A percentile compares a stretch with the other conserved stretches of the same genome.
phyloP scores from a whole-genome alignment of 345 rosid species.

The Isatis tinctoria region DNA sequence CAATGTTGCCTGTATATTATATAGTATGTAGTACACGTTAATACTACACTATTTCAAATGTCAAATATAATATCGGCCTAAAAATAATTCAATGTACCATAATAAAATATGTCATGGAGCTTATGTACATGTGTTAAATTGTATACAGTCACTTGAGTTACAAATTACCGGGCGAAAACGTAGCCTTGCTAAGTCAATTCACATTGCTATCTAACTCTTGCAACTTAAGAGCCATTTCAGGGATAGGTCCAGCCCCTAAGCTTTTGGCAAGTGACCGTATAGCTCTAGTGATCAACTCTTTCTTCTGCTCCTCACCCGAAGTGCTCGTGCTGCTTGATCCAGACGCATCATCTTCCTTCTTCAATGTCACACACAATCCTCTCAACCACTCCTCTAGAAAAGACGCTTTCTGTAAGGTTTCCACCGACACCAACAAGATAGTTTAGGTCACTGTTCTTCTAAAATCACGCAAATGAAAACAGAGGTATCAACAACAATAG shows the following conservation, averaged over 20 bases:
- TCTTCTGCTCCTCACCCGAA: conserved; percentile 53
- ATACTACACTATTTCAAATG: too few species aligned
- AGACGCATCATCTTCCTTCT: conserved; percentile 31
- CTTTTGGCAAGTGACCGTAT: conserved; percentile 43
- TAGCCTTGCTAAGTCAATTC: conserved; percentile 13
- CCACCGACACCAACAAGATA: conserved; percentile 4
- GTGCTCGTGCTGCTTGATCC: conserved; percentile 27
- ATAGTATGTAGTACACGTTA: too few species aligned
- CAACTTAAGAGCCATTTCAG: conserved; percentile 22
- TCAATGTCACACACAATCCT: conserved; percentile 50
- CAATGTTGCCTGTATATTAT: too few species aligned
- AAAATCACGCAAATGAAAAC: not conserved
- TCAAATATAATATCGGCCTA: too few species aligned
- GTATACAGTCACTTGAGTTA: not conserved
- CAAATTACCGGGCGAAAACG: not conserved
- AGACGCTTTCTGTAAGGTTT: conserved; percentile 51
- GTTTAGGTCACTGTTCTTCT: not conserved
- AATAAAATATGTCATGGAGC: not conserved
- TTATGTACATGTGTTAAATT: not conserved
- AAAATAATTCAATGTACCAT: not conserved
- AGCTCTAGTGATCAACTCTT: conserved; percentile 66
- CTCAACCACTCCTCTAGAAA: conserved; percentile 91
- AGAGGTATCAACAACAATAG: not conserved
- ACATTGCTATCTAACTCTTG: conserved; percentile 19
- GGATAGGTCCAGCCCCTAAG: conserved; percentile 12